Evolutionary conservation across 441 rosid species (phyloP).

Genomic region (Populus hybrid): DNA sequence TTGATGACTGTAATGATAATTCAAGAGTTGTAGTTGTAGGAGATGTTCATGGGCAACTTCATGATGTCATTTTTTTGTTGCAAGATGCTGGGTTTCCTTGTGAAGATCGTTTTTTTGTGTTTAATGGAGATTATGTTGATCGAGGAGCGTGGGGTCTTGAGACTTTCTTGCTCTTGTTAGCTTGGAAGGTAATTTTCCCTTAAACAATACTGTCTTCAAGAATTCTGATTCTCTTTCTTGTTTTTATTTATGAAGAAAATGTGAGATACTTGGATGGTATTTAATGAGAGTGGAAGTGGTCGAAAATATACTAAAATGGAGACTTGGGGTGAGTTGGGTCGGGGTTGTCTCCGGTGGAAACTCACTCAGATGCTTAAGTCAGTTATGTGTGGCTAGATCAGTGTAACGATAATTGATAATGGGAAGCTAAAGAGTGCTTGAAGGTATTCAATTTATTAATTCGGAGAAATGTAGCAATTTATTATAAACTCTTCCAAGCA

Average conservation of each 20-base stretch:
- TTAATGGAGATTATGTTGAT: conserved; percentile 94
- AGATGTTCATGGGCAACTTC: conserved; percentile 93
- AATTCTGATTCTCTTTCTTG: no score
- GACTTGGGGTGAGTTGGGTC: neutral
- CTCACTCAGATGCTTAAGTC: neutral
- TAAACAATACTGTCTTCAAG: neutral
- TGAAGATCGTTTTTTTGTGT: conserved; percentile 63
- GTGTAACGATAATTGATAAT: neutral
- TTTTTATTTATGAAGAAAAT: neutral
- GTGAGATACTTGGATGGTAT: neutral
- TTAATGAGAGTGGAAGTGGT: neutral
- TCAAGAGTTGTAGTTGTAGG: conserved; percentile 82
- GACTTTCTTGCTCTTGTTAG: conserved; percentile 74
- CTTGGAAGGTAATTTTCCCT: conserved; percentile 69
- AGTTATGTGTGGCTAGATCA: neutral
- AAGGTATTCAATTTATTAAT: neutral
- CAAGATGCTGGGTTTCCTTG: conserved; percentile 67
- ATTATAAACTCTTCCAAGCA: neutral
- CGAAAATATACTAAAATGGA: neutral
- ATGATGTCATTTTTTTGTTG: conserved; percentile 65
- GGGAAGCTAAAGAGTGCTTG: neutral
- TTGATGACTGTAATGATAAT: conserved; percentile 42
- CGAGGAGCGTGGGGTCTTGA: conserved; percentile 99
- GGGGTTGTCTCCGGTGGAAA: neutral
- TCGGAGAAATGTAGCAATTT: neutral